Percentiles rank a stretch among this genome's conserved stretches.
These are phyloP conservation scores for Neopestalotiopsis sp. DNA, from an alignment of 2,329 filamentous ascomycete genomes.

Conservation along the genomic window DNA sequence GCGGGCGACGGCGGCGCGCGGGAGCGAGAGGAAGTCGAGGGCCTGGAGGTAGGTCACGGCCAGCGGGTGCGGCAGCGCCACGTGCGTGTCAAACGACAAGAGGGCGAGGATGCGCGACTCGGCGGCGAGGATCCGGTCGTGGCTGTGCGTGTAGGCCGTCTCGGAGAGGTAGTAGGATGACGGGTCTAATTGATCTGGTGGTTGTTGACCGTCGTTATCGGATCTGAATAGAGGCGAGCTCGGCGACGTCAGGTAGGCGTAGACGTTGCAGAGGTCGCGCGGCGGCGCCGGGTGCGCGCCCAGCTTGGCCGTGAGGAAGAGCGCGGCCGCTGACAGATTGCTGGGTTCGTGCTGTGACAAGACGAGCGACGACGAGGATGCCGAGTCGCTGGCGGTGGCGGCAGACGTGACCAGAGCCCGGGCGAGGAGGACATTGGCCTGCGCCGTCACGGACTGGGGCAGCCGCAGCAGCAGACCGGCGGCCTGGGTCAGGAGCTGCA, in stretches of 20 bases:
- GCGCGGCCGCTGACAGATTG: constrained; percentile 78
- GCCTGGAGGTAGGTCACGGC: constrained; percentile 93
- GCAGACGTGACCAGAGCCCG: constrained; percentile 73
- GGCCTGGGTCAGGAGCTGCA: constrained; percentile 76
- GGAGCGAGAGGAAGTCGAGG: constrained; percentile 67
- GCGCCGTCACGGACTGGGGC: constrained; percentile 84
- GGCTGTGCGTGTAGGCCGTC: constrained; percentile 69
- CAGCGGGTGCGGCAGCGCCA: constrained; percentile 83
- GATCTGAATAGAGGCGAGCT: constrained; percentile 60
- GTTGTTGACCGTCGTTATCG: constrained; percentile 32
- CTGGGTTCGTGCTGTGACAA: constrained; percentile 56
- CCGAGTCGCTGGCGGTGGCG: constrained; percentile 32
- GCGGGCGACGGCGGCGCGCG: constrained; percentile 60
- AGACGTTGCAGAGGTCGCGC: constrained; percentile 83
- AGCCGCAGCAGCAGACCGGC: constrained; percentile 82
- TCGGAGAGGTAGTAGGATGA: constrained; percentile 74
- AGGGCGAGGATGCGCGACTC: constrained; percentile 80
- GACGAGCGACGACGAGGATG: constrained; percentile 50
- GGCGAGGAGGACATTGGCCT: constrained; percentile 81
- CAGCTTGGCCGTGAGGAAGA: constrained; percentile 85
- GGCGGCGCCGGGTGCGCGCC: constrained; percentile 78
- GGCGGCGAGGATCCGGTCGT: constrained; percentile 69
- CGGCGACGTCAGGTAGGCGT: constrained; percentile 76
- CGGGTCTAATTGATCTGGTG: constrained; percentile 33
- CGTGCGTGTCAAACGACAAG: constrained; percentile 83